Evolutionary conservation across 352 stramenopile species (phyloP), one percentile per base, ranked within the genome.

Genomic region (Discostella stelligera): DNA sequence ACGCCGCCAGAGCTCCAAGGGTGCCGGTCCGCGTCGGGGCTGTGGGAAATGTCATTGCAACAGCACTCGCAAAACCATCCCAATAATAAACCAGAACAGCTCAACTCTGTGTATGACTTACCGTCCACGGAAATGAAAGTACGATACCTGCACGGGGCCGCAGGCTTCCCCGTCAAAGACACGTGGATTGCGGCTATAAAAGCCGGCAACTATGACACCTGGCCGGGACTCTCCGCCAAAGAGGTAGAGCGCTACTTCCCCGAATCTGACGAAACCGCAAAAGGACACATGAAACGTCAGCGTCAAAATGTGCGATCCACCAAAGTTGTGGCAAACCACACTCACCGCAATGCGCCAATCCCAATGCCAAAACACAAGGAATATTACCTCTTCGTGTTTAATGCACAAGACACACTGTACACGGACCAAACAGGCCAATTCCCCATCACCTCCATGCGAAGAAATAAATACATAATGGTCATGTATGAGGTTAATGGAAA

Each of bases 401-500:
- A 75, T 0, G 53, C 18, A 16, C 3, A 16, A 8, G 65, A 70
- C 30, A 70, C 66, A 10, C 54, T 74, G 0, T 83, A 83, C 58
- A 74, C 60, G n/a, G 79, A 89, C 54, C 78, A 81, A 75, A 83
- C 82, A 5, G 75, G 79, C 10, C 13, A 13, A 21, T 85, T 87
- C 46, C 76, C 70, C 5, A 52, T 49, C 10, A 41, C 18, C 21
- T 89, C 75, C 9, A 50, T 11, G 18, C 39, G 20, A 30, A 66
- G 71, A 3, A 78, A 85, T 48, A 52, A 79, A 20, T 84, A 90
- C 49, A 71, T 89, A 5, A 68, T 87, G 37, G 60, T 87, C 9
- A 49, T 86, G 3, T 83, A 74, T 39, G 74, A 82, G 23, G 73
- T 79, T 11, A 74, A 91, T 65, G 68, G 56, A 18, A 89, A 87